phyloP scores from a whole-genome alignment of 2,329 filamentous ascomycete species.

The Neoarthrinium moseri region DNA sequence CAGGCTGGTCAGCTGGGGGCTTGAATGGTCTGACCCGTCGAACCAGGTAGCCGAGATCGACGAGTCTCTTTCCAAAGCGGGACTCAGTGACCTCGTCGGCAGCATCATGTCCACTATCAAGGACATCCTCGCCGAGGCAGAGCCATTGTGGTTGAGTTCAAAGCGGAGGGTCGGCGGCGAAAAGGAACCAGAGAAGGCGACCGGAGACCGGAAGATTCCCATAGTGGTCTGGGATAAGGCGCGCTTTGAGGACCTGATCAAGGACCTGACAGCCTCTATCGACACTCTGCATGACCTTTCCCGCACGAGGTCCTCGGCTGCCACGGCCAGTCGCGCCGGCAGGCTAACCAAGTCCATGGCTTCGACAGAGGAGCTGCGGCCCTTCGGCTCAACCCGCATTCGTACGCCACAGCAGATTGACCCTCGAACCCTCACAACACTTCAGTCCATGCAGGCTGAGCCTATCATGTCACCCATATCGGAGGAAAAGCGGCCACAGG shows the following conservation, averaged over 20 bases:
- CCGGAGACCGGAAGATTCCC: slow-evolving; percentile 50
- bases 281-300: slow-evolving; percentile 79
- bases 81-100: slow-evolving; percentile 72
- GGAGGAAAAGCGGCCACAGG: slow-evolving; percentile 33
- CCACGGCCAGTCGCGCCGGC: slow-evolving; percentile 29
- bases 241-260: slow-evolving; percentile 73
- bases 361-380: slow-evolving; percentile 43
- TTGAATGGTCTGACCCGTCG: slow-evolving; percentile 73
- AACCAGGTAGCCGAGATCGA: slow-evolving; percentile 69
- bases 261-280: slow-evolving; percentile 73
- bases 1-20: slow-evolving; percentile 74
- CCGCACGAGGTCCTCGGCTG: slow-evolving; percentile 55
- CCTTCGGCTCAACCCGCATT: slow-evolving; percentile 60
- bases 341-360: slow-evolving; percentile 35
- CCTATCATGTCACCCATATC: slow-evolving; percentile 32
- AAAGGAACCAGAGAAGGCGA: slow-evolving; percentile 34
- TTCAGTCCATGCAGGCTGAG: slow-evolving; percentile 39
- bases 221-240: slow-evolving; percentile 66
- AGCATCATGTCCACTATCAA: slow-evolving; percentile 81
- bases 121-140: slow-evolving; percentile 74
- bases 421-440: slow-evolving; percentile 48
- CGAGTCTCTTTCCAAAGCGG: slow-evolving; percentile 68
- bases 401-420: slow-evolving; percentile 61
- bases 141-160: slow-evolving; percentile 67
- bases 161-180: slow-evolving; percentile 41